Base-by-base conservation (phyloP, 75 land plant genomes). In the Gnetum montanum region DNA sequence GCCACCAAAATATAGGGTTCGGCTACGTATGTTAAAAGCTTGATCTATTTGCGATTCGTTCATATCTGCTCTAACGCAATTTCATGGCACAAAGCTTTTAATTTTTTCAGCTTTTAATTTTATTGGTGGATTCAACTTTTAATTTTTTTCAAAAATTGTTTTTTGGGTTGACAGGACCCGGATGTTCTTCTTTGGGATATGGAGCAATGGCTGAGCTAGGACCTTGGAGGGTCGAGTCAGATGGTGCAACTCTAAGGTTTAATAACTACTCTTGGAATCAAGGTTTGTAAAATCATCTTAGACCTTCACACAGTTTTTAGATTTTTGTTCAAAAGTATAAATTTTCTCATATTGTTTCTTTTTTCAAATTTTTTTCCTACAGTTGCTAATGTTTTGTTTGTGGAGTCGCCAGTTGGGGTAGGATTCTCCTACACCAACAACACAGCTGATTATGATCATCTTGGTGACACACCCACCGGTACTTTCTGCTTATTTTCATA, bases 121-220 rank as follows among this genome's bases (percentile, higher is more conserved):
- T 36, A 36, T 10, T 10, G 10, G 38, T 36, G 10, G 38, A 6
- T 36, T 36, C n/a, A n/a, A 7, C 0, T 6, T 38, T n/a, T 38
- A 13, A 0, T 38, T 13, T 13, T 38, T 38, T n/a, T 38, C 43
- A 38, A 13, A 38, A 38, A 38, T n/a, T 1, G 4, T 36, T 28
- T 40, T 16, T 8, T n/a, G n/a, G n/a, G n/a, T 7, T 15, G 56
- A 87, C 88, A 46, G 92, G 97, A 1, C 97, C 93, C 28, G 97
- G 97, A 4, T 92, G 97, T 54, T 92, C 97, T 6, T 92, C 97
- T 8, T 26, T 92, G 34, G 97, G 81, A 22, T 73, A 75, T 64
- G 97, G 97, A 36, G 88, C 82, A 19, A 62, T 77, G 31, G 78
- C 71, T 34, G 97, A 92, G 59, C 48, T 84, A n/a, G 97, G 97